phyloP scores from a whole-genome alignment of 495 filamentous ascomycete species.

The Neurospora intermedia region DNA sequence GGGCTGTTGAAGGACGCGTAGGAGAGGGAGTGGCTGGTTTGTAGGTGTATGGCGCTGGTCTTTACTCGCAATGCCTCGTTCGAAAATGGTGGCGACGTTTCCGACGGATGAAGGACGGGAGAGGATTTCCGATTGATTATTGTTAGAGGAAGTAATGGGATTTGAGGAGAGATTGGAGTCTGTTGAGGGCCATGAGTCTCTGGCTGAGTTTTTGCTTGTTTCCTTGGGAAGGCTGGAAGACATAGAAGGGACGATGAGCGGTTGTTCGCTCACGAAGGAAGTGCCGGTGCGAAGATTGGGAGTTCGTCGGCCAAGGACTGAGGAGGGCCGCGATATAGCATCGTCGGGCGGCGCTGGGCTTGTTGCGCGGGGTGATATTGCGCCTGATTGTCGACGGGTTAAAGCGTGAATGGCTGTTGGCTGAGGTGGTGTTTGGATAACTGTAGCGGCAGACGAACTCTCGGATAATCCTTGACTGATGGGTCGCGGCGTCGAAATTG shows the following conservation, averaged over 20 bases:
- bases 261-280: constrained; percentile 20
- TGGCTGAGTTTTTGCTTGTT: not conserved
- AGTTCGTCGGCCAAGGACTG: not conserved
- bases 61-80: not conserved
- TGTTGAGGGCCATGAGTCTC: not conserved
- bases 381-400: not conserved
- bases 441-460: not conserved
- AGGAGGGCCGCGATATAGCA: not conserved
- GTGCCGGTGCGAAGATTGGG: constrained; percentile 3
- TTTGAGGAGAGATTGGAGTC: not conserved
- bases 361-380: not conserved
- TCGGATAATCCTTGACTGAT: not conserved
- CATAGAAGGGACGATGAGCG: constrained; percentile 6
- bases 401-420: not conserved
- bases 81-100: not conserved
- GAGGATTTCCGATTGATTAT: not conserved
- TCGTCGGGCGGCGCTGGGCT: not conserved
- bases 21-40: not conserved
- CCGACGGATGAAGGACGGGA: not conserved
- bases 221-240: not conserved
- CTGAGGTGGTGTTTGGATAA: not conserved
- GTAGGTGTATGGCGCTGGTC: not conserved
- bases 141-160: not conserved
- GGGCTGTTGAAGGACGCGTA: not conserved
- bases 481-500: not conserved